Evolutionary conservation across 345 rosid genomes (phyloP).

Genomic region (Rhodomyrtus tomentosa): DNA sequence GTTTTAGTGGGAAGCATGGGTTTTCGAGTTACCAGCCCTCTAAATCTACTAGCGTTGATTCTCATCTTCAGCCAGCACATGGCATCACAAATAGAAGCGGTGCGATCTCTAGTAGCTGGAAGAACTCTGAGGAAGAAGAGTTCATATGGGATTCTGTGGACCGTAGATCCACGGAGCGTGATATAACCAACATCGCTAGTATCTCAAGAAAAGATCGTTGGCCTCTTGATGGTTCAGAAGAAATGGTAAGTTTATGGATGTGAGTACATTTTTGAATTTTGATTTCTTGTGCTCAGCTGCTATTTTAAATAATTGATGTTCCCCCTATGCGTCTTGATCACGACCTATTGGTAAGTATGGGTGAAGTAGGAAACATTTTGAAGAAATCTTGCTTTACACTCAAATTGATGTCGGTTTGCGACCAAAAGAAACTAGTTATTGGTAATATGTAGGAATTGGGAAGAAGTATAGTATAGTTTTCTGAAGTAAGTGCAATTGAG

Average conservation of each 20-base stretch:
- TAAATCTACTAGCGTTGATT: slow-evolving; percentile 34
- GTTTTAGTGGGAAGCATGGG: slow-evolving; percentile 42
- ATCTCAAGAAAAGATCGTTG: slow-evolving; percentile 41
- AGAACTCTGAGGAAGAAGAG: slow-evolving; percentile 94
- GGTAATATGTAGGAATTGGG: neutral
- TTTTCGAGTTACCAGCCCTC: slow-evolving; percentile 29
- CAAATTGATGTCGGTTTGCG: neutral
- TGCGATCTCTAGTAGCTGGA: slow-evolving; percentile 64
- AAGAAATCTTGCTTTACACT: neutral
- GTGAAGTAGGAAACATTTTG: neutral
- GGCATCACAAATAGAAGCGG: slow-evolving; percentile 28
- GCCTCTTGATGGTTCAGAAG: slow-evolving; percentile 48
- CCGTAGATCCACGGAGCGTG: slow-evolving; percentile 55
- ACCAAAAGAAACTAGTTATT: neutral
- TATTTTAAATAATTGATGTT: neutral
- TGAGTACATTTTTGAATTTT: neutral
- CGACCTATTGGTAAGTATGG: neutral
- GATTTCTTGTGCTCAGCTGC: neutral
- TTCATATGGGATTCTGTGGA: slow-evolving; percentile 87
- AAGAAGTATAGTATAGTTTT: neutral
- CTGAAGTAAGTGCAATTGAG: neutral
- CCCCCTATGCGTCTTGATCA: neutral
- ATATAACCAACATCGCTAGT: slow-evolving; percentile 22
- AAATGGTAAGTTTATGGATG: slow-evolving; percentile 38
- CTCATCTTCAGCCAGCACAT: slow-evolving; percentile 16